Percentiles rank a stretch among this genome's conserved stretches.
These are phyloP conservation scores for Phialemoniopsis sp. DNA, from an alignment of 2,329 filamentous ascomycete genomes.

Conservation along the genomic window DNA sequence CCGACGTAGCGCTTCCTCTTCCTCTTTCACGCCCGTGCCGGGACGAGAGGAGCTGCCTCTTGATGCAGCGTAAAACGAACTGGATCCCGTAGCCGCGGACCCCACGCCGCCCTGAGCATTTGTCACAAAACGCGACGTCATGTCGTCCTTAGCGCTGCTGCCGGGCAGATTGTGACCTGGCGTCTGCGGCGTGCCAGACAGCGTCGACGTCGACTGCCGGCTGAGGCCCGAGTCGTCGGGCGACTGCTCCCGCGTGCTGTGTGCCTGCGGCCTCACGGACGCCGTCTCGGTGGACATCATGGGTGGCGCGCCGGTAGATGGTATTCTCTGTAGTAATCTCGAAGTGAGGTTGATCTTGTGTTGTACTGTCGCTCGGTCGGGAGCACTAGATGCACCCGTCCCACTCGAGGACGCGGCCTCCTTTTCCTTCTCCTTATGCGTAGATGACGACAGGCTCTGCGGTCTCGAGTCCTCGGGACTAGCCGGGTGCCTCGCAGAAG, in stretches of 20 bases:
- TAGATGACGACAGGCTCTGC: slow-evolving; percentile 11
- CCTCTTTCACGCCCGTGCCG: slow-evolving; percentile 4
- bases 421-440: slow-evolving; percentile 12
- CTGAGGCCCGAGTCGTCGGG: slow-evolving; percentile 17
- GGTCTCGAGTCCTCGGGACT: slow-evolving; percentile 22
- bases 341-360: slow-evolving; percentile 67
- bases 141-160: slow-evolving; percentile 25
- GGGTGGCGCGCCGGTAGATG: slow-evolving; percentile 57
- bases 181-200: slow-evolving; percentile 24
- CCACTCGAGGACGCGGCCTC: slow-evolving; percentile 4
- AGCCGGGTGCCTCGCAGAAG: slow-evolving; percentile 31
- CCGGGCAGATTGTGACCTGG: slow-evolving; percentile 13
- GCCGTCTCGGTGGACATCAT: slow-evolving; percentile 60
- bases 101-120: slow-evolving; percentile 32
- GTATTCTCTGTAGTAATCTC: slow-evolving; percentile 56
- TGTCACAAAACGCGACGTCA: slow-evolving; percentile 58
- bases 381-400: slow-evolving; percentile 6
- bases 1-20: slow-evolving; percentile 18
- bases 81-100: slow-evolving; percentile 44
- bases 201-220: slow-evolving; percentile 15
- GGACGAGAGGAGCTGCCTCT: slow-evolving; percentile 17
- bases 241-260: slow-evolving; percentile 20
- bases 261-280: slow-evolving; percentile 15
- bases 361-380: slow-evolving; percentile 34
- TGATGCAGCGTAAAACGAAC: slow-evolving; percentile 44